These are phyloP conservation scores for Populus davidiana DNA, from an alignment of 345 rosid genomes.

Conservation along the genomic window DNA sequence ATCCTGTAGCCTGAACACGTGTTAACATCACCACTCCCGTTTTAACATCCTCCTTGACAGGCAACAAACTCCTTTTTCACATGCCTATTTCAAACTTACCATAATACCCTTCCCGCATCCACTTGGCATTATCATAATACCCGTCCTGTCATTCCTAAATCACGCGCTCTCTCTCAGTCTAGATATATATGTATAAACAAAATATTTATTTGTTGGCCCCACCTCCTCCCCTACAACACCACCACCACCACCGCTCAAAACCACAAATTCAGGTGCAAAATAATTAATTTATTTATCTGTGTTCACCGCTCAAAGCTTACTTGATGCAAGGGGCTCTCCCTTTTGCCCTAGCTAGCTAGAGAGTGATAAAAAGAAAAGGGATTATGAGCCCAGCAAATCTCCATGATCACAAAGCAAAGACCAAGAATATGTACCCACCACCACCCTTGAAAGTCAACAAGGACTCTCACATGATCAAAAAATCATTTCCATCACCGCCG, in stretches of 20 bases:
- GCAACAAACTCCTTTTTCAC: not conserved
- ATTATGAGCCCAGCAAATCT: conserved; percentile 14
- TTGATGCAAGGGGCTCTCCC: not conserved
- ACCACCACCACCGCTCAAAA: not conserved
- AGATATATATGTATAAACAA: no score
- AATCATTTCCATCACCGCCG: conserved; percentile 1
- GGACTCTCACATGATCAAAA: conserved; percentile 17
- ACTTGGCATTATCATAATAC: not conserved
- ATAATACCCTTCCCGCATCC: not conserved
- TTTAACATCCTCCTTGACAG: not conserved
- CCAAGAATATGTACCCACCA: conserved; percentile 1
- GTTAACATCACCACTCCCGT: not conserved
- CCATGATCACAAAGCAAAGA: conserved; percentile 7
- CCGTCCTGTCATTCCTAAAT: not conserved
- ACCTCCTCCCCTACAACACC: no score
- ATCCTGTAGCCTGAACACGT: not conserved
- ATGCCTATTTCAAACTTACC: not conserved
- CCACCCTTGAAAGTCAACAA: conserved; percentile 7
- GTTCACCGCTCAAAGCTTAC: not conserved
- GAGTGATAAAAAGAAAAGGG: not conserved
- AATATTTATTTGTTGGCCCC: no score
- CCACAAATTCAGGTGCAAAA: not conserved
- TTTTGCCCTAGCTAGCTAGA: not conserved
- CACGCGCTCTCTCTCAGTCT: no score
- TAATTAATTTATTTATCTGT: not conserved